Base-by-base conservation (phyloP, 106 monocot species). In the Chionographis japonica region DNA sequence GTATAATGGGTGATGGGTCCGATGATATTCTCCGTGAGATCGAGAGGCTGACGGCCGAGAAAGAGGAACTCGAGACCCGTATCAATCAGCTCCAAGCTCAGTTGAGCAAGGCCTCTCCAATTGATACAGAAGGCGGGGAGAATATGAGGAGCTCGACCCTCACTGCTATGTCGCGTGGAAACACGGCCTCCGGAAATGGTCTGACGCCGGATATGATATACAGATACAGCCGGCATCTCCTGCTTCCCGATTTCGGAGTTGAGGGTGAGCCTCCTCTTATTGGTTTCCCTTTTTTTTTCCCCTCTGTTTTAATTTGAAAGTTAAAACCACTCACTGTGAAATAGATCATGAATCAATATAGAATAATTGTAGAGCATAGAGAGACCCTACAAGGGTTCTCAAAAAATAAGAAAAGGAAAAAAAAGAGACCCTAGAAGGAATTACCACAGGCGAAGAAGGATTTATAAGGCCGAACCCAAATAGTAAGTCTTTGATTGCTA, bases 161-260 rank as follows among this genome's bases (percentile, higher is more conserved):
- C 52, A 2, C 49, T 12, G 1, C 20, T 41, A 52, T 17, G 39
- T 40, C 12, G 3, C 43, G 35, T 51, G 39, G 37, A 63, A 52
- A 1, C 64, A 64, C 43, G 58, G 16, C 20, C 60, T 49, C 4
- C 52, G 65, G 52, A 4, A 67, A 80, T 54, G 87, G 86, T 1
- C 65, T 97, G 68, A 83, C 74, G n/a, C 60, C 75, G 40, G 85
- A 87, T 18, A 92, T 89, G 92, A 80, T 97, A 52, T 78, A 87
- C 54, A 75, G 97, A 66, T 97, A 89, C 68, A 97, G 97, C 68
- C 89, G 97, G 19, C 97, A 92, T 62, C 81, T 97, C 37, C 43
- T 97, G 35, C 86, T 97, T 12, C 92, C 92, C n/a, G 60, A 75
- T 73, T 97, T 97, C 40, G 97, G 97, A 3, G 97, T 97, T 53